Evolutionary conservation across 768 basidiomycete genomes (phyloP).

Genomic region (button mushroom (Agaricus bisporus)): DNA sequence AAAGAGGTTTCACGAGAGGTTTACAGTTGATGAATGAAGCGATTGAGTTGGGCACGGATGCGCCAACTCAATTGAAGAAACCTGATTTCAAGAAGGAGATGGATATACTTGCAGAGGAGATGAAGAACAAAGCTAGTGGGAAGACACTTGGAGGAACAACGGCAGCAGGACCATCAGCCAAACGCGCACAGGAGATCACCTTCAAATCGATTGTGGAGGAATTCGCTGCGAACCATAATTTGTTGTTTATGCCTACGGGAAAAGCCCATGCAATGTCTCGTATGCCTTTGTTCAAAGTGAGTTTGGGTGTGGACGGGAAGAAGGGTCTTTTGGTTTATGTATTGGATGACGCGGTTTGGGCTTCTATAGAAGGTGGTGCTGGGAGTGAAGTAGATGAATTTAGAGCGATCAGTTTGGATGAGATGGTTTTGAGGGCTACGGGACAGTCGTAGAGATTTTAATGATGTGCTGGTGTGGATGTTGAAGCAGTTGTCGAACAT

Average conservation of each 20-base stretch:
- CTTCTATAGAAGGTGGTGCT: slow-evolving; percentile 39
- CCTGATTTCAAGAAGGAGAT: slow-evolving; percentile 59
- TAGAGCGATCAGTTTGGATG: slow-evolving; percentile 77
- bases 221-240: slow-evolving; percentile 74
- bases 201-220: slow-evolving; percentile 95
- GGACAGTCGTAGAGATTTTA: neutral
- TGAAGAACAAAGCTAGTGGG: slow-evolving; percentile 14
- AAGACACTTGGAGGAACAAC: slow-evolving; percentile 18
- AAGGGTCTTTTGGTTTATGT: slow-evolving; percentile 89
- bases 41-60: slow-evolving; percentile 77
- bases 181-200: slow-evolving; percentile 70
- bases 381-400: slow-evolving; percentile 55
- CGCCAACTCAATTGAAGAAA: slow-evolving; percentile 57
- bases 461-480: neutral
- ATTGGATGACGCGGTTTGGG: slow-evolving; percentile 92
- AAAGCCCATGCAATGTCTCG: slow-evolving; percentile 78
- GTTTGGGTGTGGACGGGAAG: slow-evolving; percentile 70
- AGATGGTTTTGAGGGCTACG: slow-evolving; percentile 70
- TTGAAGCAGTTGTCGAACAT: neutral
- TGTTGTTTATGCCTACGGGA: slow-evolving; percentile 87
- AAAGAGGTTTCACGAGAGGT: slow-evolving; percentile 80
- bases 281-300: slow-evolving; percentile 86
- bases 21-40: slow-evolving; percentile 94
- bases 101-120: slow-evolving; percentile 12
- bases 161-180: slow-evolving; percentile 36